Conservation (phyloP, 176 grass and related monocot genomes). For the Triticum turgidum region DNA sequence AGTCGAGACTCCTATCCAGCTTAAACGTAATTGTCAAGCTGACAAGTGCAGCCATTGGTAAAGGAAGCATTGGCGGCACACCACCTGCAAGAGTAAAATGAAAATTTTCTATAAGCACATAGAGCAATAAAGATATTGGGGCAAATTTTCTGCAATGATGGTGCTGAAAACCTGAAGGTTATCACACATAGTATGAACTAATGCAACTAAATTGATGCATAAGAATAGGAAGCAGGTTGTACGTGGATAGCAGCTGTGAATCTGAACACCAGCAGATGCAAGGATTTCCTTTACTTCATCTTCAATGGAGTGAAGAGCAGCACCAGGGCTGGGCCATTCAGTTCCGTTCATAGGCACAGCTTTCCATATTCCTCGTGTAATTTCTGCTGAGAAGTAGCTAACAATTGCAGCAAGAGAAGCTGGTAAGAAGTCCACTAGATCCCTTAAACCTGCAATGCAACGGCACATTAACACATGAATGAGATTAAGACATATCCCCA, state of each 20-base stretch:
- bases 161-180: background rate
- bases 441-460: slow-evolving; percentile 73
- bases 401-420: slow-evolving; percentile 92
- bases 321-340: slow-evolving; percentile 91
- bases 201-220: slow-evolving; percentile 9
- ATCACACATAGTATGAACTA: background rate
- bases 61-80: slow-evolving; percentile 88
- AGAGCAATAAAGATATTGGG: background rate
- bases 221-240: slow-evolving; percentile 31
- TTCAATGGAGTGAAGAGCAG: slow-evolving; percentile 82
- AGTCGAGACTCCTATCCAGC: slow-evolving; percentile 78
- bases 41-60: slow-evolving; percentile 95
- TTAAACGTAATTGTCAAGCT: slow-evolving; percentile 99
- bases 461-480: slow-evolving; percentile 19
- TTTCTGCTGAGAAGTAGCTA: slow-evolving; percentile 97
- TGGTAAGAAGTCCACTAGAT: slow-evolving; percentile 92
- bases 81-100: slow-evolving; percentile 57
- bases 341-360: slow-evolving; percentile 91
- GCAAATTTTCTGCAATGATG: background rate
- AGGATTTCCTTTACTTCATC: slow-evolving; percentile 94
- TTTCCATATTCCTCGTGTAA: slow-evolving; percentile 99
- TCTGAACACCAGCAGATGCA: slow-evolving; percentile 85
- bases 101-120: slow-evolving; percentile 12
- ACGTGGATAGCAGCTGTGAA: slow-evolving; percentile 93
- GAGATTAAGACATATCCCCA: slow-evolving; percentile 2